Conservation (phyloP, 2,329 filamentous ascomycete genomes). For the Cladosporium velox region DNA sequence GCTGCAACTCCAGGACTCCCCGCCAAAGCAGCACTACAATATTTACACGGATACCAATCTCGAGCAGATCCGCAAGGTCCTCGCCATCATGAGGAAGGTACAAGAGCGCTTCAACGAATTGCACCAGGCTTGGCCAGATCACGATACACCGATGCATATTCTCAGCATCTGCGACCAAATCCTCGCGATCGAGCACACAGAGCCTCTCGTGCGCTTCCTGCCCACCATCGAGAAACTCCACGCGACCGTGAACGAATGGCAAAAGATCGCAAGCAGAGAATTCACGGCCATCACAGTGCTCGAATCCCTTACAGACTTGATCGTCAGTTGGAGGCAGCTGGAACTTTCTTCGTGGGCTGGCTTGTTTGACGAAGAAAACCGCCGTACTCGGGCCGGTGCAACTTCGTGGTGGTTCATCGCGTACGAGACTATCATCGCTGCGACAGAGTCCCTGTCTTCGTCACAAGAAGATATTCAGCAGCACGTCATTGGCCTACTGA, state of each 20-base stretch:
- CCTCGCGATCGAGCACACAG: constrained; percentile 72
- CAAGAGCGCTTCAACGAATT: constrained; percentile 73
- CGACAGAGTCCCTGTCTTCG: constrained; percentile 19
- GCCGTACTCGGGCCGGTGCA: constrained; percentile 74
- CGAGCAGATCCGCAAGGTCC: constrained; percentile 71
- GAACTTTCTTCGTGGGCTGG: constrained; percentile 91
- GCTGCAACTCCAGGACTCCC: constrained; percentile 30
- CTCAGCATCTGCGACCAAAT: constrained; percentile 72
- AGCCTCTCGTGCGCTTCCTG: constrained; percentile 83
- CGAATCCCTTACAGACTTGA: constrained; percentile 74
- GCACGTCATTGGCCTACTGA: constrained; percentile 14
- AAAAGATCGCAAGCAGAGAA: constrained; percentile 82
- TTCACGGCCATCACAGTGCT: constrained; percentile 71
- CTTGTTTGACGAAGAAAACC: constrained; percentile 79
- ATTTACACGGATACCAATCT: constrained; percentile 87
- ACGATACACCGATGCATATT: constrained; percentile 81
- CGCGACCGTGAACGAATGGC: constrained; percentile 86
- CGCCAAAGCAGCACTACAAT: constrained; percentile 60
- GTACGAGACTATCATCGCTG: constrained; percentile 83
- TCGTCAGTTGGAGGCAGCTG: constrained; percentile 86
- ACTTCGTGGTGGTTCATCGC: constrained; percentile 95
- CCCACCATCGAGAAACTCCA: constrained; percentile 87
- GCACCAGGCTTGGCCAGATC: constrained; percentile 63
- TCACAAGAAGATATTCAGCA: constrained; percentile 20
- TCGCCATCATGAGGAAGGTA: constrained; percentile 68